Conservation (phyloP, 2,329 filamentous ascomycete genomes). For the Penicillium palitans region DNA sequence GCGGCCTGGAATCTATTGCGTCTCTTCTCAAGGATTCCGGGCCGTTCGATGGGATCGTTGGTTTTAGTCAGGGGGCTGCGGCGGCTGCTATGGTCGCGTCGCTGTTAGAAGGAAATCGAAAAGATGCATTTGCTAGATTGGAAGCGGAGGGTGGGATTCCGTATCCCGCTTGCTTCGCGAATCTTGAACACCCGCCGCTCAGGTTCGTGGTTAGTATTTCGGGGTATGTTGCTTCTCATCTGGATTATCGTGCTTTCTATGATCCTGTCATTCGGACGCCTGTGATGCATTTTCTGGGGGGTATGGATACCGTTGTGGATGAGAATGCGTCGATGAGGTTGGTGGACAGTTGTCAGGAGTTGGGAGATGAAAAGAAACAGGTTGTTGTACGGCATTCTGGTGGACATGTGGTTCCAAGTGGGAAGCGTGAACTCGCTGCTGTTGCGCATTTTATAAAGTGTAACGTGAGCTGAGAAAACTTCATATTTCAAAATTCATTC, state of each 20-base stretch:
- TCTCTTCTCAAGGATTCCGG: no score
- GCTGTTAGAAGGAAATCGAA: no score
- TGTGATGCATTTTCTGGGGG: not conserved
- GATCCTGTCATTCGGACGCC: not conserved
- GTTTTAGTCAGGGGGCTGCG: no score
- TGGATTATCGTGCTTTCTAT: not conserved
- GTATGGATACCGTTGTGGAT: not conserved
- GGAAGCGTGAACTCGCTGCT: not conserved
- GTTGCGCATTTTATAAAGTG: not conserved
- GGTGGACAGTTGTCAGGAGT: not conserved
- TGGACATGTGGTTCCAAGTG: not conserved
- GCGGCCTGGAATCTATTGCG: no score
- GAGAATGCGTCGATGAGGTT: not conserved
- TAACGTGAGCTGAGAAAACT: not conserved
- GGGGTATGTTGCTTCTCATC: no score
- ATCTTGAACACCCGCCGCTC: no score
- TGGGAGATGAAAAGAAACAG: not conserved
- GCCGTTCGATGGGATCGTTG: no score
- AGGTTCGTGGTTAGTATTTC: not conserved
- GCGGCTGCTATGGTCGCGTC: no score
- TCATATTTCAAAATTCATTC: not conserved
- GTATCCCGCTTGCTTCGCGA: no score
- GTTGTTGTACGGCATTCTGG: not conserved
- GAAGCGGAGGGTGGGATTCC: no score
- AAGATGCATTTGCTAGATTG: no score